Evolutionary conservation across 768 basidiomycete genomes (phyloP).

Genomic region (Suillus brevipes): DNA sequence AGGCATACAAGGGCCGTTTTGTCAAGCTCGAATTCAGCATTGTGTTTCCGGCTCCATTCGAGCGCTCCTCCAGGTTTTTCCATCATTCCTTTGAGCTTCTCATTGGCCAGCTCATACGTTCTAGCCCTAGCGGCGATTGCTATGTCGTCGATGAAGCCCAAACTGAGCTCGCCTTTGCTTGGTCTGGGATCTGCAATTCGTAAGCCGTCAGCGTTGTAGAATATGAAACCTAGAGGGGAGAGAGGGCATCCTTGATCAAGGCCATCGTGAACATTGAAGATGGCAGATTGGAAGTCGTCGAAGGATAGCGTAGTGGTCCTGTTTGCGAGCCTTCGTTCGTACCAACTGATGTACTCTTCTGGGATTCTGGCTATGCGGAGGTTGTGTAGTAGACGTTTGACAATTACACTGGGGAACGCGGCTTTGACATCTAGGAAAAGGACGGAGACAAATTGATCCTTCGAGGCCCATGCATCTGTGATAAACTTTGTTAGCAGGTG

Average conservation of each 20-base stretch:
- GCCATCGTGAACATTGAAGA: constrained; percentile 21
- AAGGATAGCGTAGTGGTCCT: constrained; percentile 16
- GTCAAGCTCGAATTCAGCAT: constrained; percentile 6
- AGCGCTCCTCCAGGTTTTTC: background rate
- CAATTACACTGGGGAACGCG: constrained; percentile 18
- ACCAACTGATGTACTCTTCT: constrained; percentile 7
- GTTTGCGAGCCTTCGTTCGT: background rate
- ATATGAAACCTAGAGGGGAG: constrained; percentile 26
- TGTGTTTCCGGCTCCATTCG: background rate
- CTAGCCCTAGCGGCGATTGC: background rate
- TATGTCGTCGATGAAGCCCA: constrained; percentile 12
- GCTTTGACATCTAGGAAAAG: constrained; percentile 14
- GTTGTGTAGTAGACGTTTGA: background rate
- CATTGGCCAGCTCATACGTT: background rate
- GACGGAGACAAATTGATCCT: constrained; percentile 7
- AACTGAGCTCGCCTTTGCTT: background rate
- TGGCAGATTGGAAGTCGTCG: constrained; percentile 24
- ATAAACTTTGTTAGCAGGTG: constrained; percentile 23
- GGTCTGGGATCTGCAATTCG: background rate
- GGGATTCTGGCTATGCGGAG: background rate
- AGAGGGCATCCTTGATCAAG: constrained; percentile 31
- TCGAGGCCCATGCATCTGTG: constrained; percentile 23
- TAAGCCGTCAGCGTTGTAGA: constrained; percentile 31
- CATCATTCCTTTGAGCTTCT: constrained; percentile 6
- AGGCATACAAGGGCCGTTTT: constrained; percentile 2